Conservation (phyloP, 2,329 filamentous ascomycete species). For the Coleophoma eucalyptorum region DNA sequence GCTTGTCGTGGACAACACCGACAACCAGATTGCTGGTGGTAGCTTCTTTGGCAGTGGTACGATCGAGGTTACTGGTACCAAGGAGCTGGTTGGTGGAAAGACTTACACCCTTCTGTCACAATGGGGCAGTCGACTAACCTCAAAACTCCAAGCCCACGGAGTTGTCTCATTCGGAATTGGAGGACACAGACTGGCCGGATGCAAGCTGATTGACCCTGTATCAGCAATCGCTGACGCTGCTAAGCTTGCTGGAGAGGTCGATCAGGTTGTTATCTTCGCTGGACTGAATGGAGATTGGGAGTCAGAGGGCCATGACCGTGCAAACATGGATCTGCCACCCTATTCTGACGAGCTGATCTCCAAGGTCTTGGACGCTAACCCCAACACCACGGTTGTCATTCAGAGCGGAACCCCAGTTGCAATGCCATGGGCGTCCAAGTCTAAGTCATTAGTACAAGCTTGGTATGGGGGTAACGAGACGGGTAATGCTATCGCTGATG, state of each 20-base stretch:
- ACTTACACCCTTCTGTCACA: slow-evolving; percentile 26
- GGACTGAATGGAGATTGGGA: slow-evolving; percentile 26
- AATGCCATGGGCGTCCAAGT: slow-evolving; percentile 47
- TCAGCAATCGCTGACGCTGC: slow-evolving; percentile 64
- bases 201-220: slow-evolving; percentile 50
- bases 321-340: slow-evolving; percentile 20
- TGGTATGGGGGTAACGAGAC: slow-evolving; percentile 63
- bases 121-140: slow-evolving; percentile 56
- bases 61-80: slow-evolving; percentile 24
- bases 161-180: slow-evolving; percentile 52
- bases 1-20: slow-evolving; percentile 28
- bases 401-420: slow-evolving; percentile 57
- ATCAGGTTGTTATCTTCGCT: slow-evolving; percentile 27
- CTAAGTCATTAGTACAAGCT: slow-evolving; percentile 28
- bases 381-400: slow-evolving; percentile 55
- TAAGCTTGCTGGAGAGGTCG: slow-evolving; percentile 60
- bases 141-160: slow-evolving; percentile 44
- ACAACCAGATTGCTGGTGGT: slow-evolving; percentile 29
- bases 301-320: slow-evolving; percentile 26
- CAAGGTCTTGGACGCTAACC: slow-evolving; percentile 49
- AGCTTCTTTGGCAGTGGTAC: slow-evolving; percentile 34
- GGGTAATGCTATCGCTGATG: slow-evolving; percentile 60
- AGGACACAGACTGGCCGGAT: slow-evolving; percentile 59
- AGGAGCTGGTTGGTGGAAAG: slow-evolving; percentile 22
- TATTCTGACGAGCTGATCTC: slow-evolving; percentile 35